Evolutionary conservation across 176 grass and related monocot species (phyloP), one percentile per base, ranked within the genome.

Genomic region (Phyllostachys edulis): DNA sequence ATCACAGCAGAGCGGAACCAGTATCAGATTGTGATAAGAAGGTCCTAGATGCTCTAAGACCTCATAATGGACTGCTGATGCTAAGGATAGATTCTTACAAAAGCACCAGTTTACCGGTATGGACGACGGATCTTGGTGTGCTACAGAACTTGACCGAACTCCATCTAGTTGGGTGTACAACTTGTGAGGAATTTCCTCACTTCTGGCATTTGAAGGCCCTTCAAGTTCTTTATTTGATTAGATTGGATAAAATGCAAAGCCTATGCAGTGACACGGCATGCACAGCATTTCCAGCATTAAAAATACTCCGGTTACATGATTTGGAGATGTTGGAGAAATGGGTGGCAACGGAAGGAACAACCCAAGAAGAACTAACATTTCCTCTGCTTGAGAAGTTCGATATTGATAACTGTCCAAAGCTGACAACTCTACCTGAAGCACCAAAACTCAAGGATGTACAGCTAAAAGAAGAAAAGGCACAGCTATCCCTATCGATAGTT

Each of bases 41-140:
- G 9, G 52, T 72, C 5, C 54, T 82, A 34, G 17, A 62, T 45
- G 67, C 67, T 71, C 80, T 82, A 5, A 61, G 60, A 61, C 80
- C 80, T n/a, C 80, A 60, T 71, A 24, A 5, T 18, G 49, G 20
- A 4, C 34, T 81, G 12, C 0, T 18, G 65, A 41, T 54, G 11
- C 38, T 82, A 73, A 36, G 9, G 11, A 72, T 82, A 47, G 4
- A 0, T 0, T 9, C 13, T 0, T 82, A 73, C 20, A 47, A 50
- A 57, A 11, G 64, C 7, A 69, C 32, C 0, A 6, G 3, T 8
- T 15, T 55, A 5, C 79, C 65, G 3, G 5, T 34, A 42, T 81
- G 79, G 79, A 17, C 56, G 36, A 39, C 6, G 56, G 6, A 55
- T 56, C 46, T 69, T 81, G 10, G 47, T 27, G 1, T 27, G 0